Percentiles rank a stretch among this genome's conserved stretches.
Evolutionary conservation across 176 grass and related monocot genomes (phyloP).

Genomic region (Bonia amplexicaulis): DNA sequence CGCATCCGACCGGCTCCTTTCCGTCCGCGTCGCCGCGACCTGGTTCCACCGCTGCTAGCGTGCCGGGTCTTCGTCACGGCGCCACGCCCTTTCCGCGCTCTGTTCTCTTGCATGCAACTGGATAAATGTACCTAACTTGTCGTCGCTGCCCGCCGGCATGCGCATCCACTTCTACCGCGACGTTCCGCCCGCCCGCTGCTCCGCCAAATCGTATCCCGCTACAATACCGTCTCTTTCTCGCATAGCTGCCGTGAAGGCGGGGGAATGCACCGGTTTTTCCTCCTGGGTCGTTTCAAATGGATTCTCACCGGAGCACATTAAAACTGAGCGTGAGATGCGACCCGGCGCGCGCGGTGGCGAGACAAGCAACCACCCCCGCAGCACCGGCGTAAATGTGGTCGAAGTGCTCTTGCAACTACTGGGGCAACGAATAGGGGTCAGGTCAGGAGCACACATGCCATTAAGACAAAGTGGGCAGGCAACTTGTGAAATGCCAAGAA

Average conservation of each 20-base stretch:
- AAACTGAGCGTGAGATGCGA: background rate
- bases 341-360: background rate
- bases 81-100: background rate
- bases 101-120: background rate
- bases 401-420: background rate
- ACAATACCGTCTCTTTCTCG: background rate
- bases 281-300: background rate
- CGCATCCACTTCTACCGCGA: background rate
- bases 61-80: background rate
- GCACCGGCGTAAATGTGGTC: slow-evolving; percentile 26
- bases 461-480: background rate
- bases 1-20: slow-evolving; percentile 19
- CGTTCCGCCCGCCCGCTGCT: background rate
- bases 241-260: background rate
- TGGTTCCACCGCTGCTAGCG: background rate
- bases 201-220: background rate
- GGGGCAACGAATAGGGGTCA: background rate
- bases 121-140: background rate
- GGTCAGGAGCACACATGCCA: background rate
- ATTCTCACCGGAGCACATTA: background rate
- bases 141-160: background rate
- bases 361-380: slow-evolving; percentile 24
- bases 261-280: background rate
- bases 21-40: background rate
- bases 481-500: slow-evolving; percentile 20